These are phyloP conservation scores for Colletotrichum tropicicola DNA, from an alignment of 2,329 filamentous ascomycete genomes.

Conservation along the genomic window DNA sequence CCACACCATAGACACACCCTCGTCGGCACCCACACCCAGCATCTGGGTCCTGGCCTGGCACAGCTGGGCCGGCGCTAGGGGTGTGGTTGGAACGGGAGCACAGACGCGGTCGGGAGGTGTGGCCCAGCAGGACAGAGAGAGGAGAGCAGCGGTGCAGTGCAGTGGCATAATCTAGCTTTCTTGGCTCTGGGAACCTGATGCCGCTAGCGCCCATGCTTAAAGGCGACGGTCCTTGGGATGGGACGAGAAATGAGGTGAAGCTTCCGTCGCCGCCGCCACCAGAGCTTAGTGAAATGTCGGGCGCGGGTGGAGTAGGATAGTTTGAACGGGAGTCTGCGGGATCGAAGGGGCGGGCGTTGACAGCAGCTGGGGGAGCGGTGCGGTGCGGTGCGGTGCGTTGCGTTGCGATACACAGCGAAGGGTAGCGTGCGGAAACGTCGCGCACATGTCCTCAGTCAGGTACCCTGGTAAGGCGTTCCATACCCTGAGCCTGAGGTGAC, in stretches of 20 bases:
- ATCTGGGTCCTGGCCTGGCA: constrained; percentile 35
- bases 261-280: not conserved
- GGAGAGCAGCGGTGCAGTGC: not conserved
- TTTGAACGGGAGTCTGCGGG: constrained; percentile 16
- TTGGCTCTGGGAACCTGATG: constrained; percentile 27
- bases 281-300: constrained; percentile 16
- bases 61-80: not conserved
- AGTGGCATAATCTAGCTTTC: constrained; percentile 26
- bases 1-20: not conserved
- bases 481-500: not conserved
- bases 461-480: no score
- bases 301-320: constrained; percentile 13
- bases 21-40: constrained; percentile 17
- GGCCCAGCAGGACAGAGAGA: not conserved
- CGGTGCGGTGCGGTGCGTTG: not conserved
- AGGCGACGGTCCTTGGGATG: constrained; percentile 18
- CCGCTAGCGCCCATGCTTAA: constrained; percentile 27
- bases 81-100: constrained; percentile 26
- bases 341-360: constrained; percentile 10
- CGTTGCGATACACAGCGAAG: not conserved
- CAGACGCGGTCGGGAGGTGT: constrained; percentile 22
- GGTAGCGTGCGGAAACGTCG: not conserved
- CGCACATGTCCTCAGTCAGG: not conserved
- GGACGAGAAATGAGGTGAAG: constrained; percentile 29
- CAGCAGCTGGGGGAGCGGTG: constrained; percentile 1